These are phyloP conservation scores for Trichoderma lentiforme DNA, from an alignment of 2,329 filamentous ascomycete genomes.

Conservation along the genomic window DNA sequence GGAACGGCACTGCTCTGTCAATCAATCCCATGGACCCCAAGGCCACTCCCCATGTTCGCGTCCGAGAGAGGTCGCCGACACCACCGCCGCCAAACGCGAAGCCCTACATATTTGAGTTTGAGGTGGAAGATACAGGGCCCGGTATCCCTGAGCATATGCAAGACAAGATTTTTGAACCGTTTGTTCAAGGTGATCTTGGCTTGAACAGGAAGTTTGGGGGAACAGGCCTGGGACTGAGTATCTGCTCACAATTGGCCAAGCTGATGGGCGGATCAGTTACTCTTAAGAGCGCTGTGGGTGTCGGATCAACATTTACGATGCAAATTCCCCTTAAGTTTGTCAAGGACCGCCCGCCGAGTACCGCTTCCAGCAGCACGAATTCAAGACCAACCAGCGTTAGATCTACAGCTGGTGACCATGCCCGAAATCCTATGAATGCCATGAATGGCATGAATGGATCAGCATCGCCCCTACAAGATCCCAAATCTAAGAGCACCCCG, in stretches of 20 bases:
- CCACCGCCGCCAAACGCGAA: slow-evolving; percentile 60
- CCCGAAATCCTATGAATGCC: slow-evolving; percentile 31
- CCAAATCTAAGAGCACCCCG: slow-evolving; percentile 17
- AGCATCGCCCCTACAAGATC: slow-evolving; percentile 18
- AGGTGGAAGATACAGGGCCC: slow-evolving; percentile 83
- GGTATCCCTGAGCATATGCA: slow-evolving; percentile 78
- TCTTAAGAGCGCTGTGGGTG: slow-evolving; percentile 66
- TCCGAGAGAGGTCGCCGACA: slow-evolving; percentile 56
- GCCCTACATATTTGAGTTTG: slow-evolving; percentile 77
- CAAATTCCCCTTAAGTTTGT: slow-evolving; percentile 76
- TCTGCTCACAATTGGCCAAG: slow-evolving; percentile 79
- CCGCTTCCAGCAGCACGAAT: slow-evolving; percentile 51
- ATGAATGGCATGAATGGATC: slow-evolving; percentile 25
- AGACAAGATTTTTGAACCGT: slow-evolving; percentile 85
- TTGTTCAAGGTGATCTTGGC: slow-evolving; percentile 87
- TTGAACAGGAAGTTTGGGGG: slow-evolving; percentile 88
- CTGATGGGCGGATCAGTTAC: slow-evolving; percentile 78
- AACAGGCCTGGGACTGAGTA: slow-evolving; percentile 82
- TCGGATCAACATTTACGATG: slow-evolving; percentile 79
- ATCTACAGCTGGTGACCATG: slow-evolving; percentile 39
- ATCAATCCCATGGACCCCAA: slow-evolving; percentile 63
- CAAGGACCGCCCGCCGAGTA: slow-evolving; percentile 55
- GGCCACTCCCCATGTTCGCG: slow-evolving; percentile 43
- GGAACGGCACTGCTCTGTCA: slow-evolving; percentile 51
- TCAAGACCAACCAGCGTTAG: slow-evolving; percentile 49